These are phyloP conservation scores for Baudoinia panamericana DNA, from an alignment of 495 filamentous ascomycete species.

Conservation along the genomic window DNA sequence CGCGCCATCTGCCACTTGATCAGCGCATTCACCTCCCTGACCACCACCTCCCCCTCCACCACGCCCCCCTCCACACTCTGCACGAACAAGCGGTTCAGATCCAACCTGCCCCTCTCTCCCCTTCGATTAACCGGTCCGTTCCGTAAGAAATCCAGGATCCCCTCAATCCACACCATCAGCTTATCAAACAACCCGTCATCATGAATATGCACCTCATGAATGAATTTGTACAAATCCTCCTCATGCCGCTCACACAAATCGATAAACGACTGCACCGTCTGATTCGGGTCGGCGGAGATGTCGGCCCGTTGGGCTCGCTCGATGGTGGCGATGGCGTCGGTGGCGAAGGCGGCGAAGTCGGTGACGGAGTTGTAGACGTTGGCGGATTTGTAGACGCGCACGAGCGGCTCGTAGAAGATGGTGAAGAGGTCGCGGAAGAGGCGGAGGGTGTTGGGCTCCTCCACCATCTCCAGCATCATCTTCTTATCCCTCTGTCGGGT, in stretches of 20 bases:
- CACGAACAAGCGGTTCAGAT: conserved; percentile 86
- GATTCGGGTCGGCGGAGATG: conserved; percentile 86
- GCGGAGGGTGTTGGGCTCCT: conserved; percentile 86
- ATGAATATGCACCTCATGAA: conserved; percentile 96
- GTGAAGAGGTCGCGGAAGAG: conserved; percentile 93
- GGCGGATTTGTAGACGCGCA: conserved; percentile 94
- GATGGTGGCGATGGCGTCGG: conserved; percentile 81
- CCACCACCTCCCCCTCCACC: conserved; percentile 56
- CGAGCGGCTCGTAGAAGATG: conserved; percentile 95
- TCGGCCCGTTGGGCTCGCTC: conserved; percentile 85
- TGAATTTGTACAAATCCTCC: conserved; percentile 95
- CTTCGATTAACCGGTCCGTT: conserved; percentile 58
- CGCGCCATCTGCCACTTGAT: conserved; percentile 89
- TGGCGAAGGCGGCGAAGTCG: conserved; percentile 83
- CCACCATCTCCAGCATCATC: conserved; percentile 92
- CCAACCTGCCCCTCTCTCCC: conserved; percentile 44
- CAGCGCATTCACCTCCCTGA: conserved; percentile 69
- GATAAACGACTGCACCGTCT: conserved; percentile 97
- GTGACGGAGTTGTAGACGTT: conserved; percentile 96
- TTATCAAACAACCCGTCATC: conserved; percentile 93
- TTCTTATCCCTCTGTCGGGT: conserved; percentile 85
- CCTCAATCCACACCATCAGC: conserved; percentile 93
- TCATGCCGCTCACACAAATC: conserved; percentile 92
- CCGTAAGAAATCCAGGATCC: conserved; percentile 86
- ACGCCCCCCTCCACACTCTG: conserved; percentile 54